Conservation (phyloP, 2,329 filamentous ascomycete genomes). For the Ophiobolus disseminans region DNA sequence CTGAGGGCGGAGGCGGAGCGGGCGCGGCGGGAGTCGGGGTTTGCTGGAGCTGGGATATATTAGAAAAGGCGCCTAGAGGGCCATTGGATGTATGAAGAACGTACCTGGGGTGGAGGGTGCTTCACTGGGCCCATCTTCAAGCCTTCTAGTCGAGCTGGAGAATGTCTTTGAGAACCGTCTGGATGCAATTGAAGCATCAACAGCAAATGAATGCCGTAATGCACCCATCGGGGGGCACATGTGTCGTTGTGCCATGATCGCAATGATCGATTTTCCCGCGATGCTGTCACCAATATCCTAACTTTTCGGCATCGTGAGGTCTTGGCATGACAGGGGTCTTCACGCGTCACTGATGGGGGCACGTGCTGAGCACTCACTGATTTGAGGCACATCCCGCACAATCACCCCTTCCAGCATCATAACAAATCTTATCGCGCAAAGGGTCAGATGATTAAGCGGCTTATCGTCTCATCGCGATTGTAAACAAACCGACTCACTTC, state of each 20-base stretch:
- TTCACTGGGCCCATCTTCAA: slow-evolving; percentile 31
- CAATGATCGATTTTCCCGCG: slow-evolving; percentile 19
- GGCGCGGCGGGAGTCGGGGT: slow-evolving; percentile 29
- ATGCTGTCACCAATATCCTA: slow-evolving; percentile 18
- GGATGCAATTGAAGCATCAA: slow-evolving; percentile 24
- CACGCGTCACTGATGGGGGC: background rate
- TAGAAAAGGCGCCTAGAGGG: slow-evolving; percentile 11
- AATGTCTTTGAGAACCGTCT: slow-evolving; percentile 34
- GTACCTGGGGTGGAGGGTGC: slow-evolving; percentile 28
- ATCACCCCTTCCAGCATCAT: background rate
- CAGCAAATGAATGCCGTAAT: slow-evolving; percentile 30
- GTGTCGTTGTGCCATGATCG: slow-evolving; percentile 45
- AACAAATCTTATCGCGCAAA: slow-evolving; percentile 4
- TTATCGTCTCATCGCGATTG: slow-evolving; percentile 1
- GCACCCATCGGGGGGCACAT: slow-evolving; percentile 44
- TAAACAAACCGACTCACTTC: slow-evolving; percentile 4
- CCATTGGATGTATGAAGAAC: slow-evolving; percentile 8
- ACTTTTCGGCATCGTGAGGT: slow-evolving; percentile 38
- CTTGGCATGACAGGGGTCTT: slow-evolving; percentile 38
- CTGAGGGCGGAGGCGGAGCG: slow-evolving; percentile 35
- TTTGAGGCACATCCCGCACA: no score
- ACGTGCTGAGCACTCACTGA: no score
- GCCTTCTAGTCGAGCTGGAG: slow-evolving; percentile 31
- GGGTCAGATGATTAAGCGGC: background rate
- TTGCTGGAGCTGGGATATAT: slow-evolving; percentile 11